These are phyloP conservation scores for Botrytis aclada DNA, from an alignment of 2,329 filamentous ascomycete genomes.

Conservation along the genomic window DNA sequence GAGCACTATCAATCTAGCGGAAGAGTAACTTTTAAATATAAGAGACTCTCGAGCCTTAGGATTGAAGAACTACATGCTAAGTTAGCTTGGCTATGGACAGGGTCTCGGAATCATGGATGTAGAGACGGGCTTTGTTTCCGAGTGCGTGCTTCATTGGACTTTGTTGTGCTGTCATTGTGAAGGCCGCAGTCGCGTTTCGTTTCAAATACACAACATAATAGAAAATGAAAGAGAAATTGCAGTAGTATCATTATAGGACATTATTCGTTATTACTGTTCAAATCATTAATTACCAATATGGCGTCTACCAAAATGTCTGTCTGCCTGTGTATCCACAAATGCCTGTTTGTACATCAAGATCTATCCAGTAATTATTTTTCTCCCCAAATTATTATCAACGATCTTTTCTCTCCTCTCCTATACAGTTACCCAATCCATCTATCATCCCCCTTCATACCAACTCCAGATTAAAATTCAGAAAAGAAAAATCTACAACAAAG, in stretches of 20 bases:
- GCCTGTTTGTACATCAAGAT: conserved; percentile 1
- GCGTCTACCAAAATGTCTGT: neutral
- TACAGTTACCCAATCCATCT: too few relatives aligned
- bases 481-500: neutral
- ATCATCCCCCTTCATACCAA: neutral
- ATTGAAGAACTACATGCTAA: neutral
- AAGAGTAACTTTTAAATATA: neutral
- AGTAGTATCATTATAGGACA: neutral
- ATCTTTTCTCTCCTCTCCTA: too few relatives aligned
- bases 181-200: neutral
- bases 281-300: neutral
- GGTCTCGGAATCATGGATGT: neutral
- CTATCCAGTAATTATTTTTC: neutral
- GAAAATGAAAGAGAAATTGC: neutral
- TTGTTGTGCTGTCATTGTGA: neutral
- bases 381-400: neutral
- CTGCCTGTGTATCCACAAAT: neutral
- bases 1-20: neutral
- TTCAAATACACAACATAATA: neutral
- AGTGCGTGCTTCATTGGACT: neutral
- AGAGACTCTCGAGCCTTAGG: neutral
- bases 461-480: neutral
- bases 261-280: conserved; percentile 1
- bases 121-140: neutral
- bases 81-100: neutral